Percentiles rank a stretch among this genome's conserved stretches.
phyloP scores from a whole-genome alignment of 345 rosid species.

The Hibiscus mutabilis region DNA sequence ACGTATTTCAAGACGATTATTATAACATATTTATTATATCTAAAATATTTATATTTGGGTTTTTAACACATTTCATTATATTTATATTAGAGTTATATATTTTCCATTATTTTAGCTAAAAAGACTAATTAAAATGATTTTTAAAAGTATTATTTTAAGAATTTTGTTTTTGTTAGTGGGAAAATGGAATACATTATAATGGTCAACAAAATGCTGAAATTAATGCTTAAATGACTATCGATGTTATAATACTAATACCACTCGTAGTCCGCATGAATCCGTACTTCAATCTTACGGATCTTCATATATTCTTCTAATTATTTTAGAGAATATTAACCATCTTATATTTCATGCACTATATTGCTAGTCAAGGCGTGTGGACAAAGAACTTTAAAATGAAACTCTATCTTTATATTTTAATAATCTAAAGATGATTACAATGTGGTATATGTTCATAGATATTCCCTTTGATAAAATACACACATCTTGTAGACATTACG shows the following conservation, averaged over 20 bases:
- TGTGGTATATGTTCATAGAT: too few relatives aligned
- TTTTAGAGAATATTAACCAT: neutral
- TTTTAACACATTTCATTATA: neutral
- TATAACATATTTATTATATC: neutral
- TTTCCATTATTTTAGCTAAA: neutral
- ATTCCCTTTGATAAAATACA: too few relatives aligned
- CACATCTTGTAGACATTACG: too few relatives aligned
- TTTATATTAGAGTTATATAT: neutral
- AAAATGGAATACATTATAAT: neutral
- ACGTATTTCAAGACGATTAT: neutral
- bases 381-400: neutral
- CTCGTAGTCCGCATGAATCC: neutral
- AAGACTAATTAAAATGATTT: neutral
- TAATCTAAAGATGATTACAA: neutral
- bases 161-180: neutral
- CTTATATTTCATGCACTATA: neutral
- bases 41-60: neutral
- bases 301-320: neutral
- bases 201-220: constrained; percentile 8
- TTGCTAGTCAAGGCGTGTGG: neutral
- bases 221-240: constrained; percentile 17
- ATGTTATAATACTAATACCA: neutral
- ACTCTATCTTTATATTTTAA: neutral
- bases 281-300: neutral
- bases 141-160: neutral